These are phyloP conservation scores for Hyphodiscus sp. DNA, from an alignment of 2,329 filamentous ascomycete genomes.

Conservation along the genomic window DNA sequence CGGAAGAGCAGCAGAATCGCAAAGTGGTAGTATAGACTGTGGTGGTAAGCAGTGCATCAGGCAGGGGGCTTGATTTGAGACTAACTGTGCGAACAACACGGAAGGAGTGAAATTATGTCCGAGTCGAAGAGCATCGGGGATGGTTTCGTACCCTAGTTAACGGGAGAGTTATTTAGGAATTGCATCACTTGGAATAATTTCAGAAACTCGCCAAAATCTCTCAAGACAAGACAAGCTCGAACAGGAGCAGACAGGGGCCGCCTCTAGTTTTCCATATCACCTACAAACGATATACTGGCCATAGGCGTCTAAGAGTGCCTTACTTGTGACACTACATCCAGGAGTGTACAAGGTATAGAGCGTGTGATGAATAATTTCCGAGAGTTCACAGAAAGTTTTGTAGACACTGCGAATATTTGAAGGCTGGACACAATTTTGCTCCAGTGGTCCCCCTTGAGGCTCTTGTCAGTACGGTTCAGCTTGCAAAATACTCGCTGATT, in stretches of 20 bases:
- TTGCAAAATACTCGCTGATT: neutral
- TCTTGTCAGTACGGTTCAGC: neutral
- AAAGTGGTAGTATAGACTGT: conserved; percentile 61
- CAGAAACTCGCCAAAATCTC: no score
- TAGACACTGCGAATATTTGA: conserved; percentile 34
- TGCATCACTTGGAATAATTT: no score
- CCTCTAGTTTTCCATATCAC: no score
- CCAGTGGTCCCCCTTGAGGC: neutral
- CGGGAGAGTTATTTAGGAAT: no score
- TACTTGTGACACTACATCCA: conserved; percentile 54
- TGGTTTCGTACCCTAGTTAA: conserved; percentile 50
- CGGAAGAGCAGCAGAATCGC: conserved; percentile 62
- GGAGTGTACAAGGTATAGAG: conserved; percentile 40
- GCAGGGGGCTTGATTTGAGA: conserved; percentile 13
- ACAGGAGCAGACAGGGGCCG: no score
- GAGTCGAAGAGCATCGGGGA: conserved; percentile 56
- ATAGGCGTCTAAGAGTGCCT: conserved; percentile 56
- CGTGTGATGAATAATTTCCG: conserved; percentile 55
- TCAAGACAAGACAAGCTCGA: no score
- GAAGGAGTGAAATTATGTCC: conserved; percentile 64
- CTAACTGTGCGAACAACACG: conserved; percentile 66
- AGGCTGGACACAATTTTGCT: conserved; percentile 27
- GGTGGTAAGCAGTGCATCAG: neutral
- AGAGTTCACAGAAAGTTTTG: conserved; percentile 61
- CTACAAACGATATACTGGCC: conserved; percentile 55